Evolutionary conservation across 495 filamentous ascomycete species (phyloP), one percentile per base, ranked within the genome.

Genomic region (Tuber indicum): DNA sequence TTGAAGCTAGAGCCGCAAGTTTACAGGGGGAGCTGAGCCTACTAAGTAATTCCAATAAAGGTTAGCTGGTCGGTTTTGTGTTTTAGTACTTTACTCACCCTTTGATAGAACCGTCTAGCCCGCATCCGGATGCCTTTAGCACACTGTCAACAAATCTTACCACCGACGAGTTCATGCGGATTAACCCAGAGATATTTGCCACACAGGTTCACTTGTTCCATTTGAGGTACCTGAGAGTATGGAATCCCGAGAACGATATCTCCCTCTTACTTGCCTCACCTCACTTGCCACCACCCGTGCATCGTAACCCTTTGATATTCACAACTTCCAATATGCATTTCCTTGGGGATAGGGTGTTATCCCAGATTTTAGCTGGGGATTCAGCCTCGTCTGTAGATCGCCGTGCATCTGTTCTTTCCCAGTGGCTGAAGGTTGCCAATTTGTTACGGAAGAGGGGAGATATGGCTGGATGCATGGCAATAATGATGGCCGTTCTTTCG

Each of bases 271-370:
- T 84, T 44, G 74, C 75, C 43, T 84, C 83, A 14, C 83, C 83
- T 44, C 77, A 83, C 73, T 58, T 83, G 42, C 81, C 83, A 49
- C 77, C 83, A 21, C 77, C 76, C 41, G 78, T 77, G n/a, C 81
- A 84, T 32, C 75, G 83, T 62, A 84, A 84, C 76, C 83, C 83
- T 49, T 76, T 84, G 70, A 81, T 84, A 74, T 84, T 84, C 71
- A 84, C 82, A 44, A 81, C 79, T 46, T 71, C 81, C 49, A 83
- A 76, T 74, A 79, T 84, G 52, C 83, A 84, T 71, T 84, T 84
- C 62, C 81, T 84, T 26, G 81, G 81, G 45, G 83, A 84, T 62
- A 77, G 81, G 46, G 83, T 84, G 9, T 75, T 84, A 71, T 74
- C 77, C 71, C 83, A 84, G 75, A 77, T 84, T 71, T 77, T 84